Evolutionary conservation across 148 eudicot species (phyloP).

Genomic region (Nyssa sinensis): DNA sequence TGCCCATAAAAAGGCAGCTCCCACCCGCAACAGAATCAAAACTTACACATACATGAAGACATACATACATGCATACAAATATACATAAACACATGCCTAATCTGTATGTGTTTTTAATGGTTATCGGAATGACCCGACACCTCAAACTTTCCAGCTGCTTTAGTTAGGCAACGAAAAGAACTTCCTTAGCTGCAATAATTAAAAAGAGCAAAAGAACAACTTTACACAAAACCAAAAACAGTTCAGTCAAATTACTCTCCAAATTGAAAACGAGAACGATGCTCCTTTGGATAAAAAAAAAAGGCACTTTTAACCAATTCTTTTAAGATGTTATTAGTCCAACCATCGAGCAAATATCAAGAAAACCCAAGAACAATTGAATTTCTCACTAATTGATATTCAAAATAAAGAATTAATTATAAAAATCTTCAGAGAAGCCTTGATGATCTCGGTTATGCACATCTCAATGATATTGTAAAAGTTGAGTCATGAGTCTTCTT

Average conservation of each 20-base stretch:
- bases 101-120: not conserved
- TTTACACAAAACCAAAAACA: not conserved
- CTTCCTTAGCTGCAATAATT: no score
- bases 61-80: not conserved
- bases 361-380: not conserved
- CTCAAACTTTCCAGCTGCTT: not conserved
- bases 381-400: no score
- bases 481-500: not conserved
- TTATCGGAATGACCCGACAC: not conserved
- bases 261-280: not conserved
- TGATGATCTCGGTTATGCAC: not conserved
- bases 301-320: not conserved
- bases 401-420: no score
- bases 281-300: not conserved
- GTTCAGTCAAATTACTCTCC: not conserved
- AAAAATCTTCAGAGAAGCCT: not conserved
- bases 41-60: not conserved
- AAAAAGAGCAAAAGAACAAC: no score
- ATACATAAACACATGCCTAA: not conserved
- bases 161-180: not conserved
- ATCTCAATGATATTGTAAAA: not conserved
- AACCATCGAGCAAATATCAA: not conserved
- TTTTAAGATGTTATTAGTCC: not conserved
- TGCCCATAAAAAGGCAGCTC: no score
- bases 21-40: not conserved